phyloP scores from a whole-genome alignment of 805 yeast genomes.

The Candida lessepsii region DNA sequence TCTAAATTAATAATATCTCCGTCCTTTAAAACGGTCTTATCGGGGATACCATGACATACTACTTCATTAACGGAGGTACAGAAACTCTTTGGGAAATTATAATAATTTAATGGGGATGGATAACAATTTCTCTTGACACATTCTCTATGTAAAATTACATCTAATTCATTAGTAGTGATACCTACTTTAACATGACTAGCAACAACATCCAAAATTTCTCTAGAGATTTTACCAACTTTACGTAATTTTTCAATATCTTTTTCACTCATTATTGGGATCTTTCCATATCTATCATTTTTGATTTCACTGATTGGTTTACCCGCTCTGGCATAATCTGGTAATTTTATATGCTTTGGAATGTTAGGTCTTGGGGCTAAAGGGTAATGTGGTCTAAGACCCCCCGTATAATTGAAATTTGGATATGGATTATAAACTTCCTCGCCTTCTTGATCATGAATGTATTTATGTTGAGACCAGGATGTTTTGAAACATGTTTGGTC shows the following conservation, averaged over 20 bases:
- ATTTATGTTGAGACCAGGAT: constrained; percentile 71
- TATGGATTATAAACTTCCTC: constrained; percentile 76
- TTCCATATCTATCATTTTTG: constrained; percentile 62
- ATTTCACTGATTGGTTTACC: constrained; percentile 84
- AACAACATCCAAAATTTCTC: constrained; percentile 88
- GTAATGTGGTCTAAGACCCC: constrained; percentile 71
- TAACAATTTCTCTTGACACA: constrained; percentile 86
- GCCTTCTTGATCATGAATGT: constrained; percentile 60
- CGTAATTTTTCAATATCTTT: constrained; percentile 74
- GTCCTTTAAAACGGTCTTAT: constrained; percentile 77
- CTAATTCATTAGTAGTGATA: constrained; percentile 89
- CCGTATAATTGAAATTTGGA: constrained; percentile 73
- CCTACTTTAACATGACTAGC: constrained; percentile 86
- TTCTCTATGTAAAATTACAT: constrained; percentile 80
- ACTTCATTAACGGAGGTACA: constrained; percentile 95
- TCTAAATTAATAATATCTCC: constrained; percentile 95
- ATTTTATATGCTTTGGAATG: constrained; percentile 67
- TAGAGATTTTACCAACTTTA: constrained; percentile 68
- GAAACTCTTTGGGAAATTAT: constrained; percentile 85
- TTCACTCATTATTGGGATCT: constrained; percentile 61
- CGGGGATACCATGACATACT: constrained; percentile 97
- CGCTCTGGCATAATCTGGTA: constrained; percentile 79
- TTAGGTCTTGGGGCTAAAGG: constrained; percentile 74
- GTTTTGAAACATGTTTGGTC: constrained; percentile 78
- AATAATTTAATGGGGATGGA: constrained; percentile 94